Conservation (phyloP, 73 alveolate genomes). For the Durusdinium trenchii region DNA sequence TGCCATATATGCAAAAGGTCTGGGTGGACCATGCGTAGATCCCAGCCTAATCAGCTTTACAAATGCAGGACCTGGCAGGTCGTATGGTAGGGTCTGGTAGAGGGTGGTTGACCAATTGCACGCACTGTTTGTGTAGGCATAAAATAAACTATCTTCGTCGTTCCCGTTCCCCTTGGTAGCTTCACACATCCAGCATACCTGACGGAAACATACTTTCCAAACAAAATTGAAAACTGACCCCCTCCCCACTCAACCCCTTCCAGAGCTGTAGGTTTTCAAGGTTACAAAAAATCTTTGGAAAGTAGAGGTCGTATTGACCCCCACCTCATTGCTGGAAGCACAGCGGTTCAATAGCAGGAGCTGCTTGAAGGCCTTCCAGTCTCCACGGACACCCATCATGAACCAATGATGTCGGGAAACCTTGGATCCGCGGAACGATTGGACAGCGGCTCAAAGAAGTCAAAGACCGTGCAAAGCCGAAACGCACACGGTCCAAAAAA, state of each 20-base stretch:
- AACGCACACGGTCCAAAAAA: not conserved
- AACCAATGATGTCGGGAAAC: not conserved
- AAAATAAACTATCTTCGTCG: not conserved
- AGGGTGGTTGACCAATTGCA: not conserved
- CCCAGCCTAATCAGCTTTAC: not conserved
- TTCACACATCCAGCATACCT: not conserved
- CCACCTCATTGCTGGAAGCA: not conserved
- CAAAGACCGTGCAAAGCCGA: not conserved
- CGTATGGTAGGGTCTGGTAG: not conserved
- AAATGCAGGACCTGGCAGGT: not conserved
- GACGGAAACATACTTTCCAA: not conserved
- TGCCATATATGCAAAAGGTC: not conserved
- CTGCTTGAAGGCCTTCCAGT: not conserved
- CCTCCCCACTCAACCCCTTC: not conserved
- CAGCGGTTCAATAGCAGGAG: not conserved
- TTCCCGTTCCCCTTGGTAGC: not conserved
- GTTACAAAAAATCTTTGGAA: not conserved
- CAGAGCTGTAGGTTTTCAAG: not conserved
- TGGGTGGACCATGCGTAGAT: not conserved
- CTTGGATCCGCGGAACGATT: not conserved
- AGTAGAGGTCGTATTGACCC: not conserved
- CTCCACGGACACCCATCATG: not conserved
- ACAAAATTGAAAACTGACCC: not conserved
- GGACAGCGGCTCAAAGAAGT: not conserved
- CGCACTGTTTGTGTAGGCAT: not conserved